These are phyloP conservation scores for Hebeloma cylindrosporum DNA, from an alignment of 768 basidiomycete species.

Conservation along the genomic window DNA sequence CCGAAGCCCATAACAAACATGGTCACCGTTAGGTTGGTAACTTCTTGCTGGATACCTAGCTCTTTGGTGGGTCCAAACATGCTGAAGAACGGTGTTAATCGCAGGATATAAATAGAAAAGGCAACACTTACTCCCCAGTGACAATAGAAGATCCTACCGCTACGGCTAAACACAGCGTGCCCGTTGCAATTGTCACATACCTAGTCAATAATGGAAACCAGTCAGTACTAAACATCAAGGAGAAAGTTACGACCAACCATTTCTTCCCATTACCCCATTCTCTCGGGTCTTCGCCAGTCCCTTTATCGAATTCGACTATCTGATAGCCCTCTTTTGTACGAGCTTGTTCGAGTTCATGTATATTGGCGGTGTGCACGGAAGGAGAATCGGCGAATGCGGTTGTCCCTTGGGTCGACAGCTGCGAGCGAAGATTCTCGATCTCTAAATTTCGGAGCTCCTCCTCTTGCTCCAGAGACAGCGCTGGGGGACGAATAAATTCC, in stretches of 20 bases:
- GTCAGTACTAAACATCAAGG: neutral
- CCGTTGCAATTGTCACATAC: constrained; percentile 36
- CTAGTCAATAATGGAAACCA: constrained; percentile 17
- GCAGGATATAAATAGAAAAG: neutral
- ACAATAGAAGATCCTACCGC: constrained; percentile 40
- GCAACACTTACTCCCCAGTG: constrained; percentile 38
- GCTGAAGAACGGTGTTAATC: constrained; percentile 18
- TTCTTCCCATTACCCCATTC: constrained; percentile 35
- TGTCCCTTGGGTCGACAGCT: constrained; percentile 10
- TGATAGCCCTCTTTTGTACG: constrained; percentile 23
- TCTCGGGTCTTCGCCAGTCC: constrained; percentile 34
- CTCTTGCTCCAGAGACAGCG: constrained; percentile 26
- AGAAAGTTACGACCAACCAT: constrained; percentile 31
- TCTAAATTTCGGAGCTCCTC: constrained; percentile 28
- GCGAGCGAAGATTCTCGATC: constrained; percentile 16
- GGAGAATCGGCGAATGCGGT: constrained; percentile 2
- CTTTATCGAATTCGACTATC: constrained; percentile 27
- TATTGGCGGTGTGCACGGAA: constrained; percentile 10
- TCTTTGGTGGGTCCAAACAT: constrained; percentile 33
- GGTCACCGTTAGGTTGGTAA: constrained; percentile 42
- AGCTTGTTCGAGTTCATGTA: constrained; percentile 18
- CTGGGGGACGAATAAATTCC: constrained; percentile 25
- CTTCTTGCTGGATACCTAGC: constrained; percentile 33
- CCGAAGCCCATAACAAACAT: constrained; percentile 45
- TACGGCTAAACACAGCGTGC: constrained; percentile 37